phyloP scores from a whole-genome alignment of 352 stramenopile species.

The Phytophthora pini region DNA sequence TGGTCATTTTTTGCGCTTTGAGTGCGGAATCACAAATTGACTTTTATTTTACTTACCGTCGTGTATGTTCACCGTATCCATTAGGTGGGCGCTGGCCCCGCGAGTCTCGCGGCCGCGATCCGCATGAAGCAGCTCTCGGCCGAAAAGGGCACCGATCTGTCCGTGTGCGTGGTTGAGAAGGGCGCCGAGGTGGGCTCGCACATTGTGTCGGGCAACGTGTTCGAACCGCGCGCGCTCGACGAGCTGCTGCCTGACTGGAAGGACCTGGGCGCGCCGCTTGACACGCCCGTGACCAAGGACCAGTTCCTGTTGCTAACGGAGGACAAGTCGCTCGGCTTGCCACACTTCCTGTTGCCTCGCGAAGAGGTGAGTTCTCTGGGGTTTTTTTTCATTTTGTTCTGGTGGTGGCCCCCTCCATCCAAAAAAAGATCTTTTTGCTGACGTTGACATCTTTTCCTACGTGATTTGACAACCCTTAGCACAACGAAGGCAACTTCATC shows the following conservation, averaged over 20 bases:
- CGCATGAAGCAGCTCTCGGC: slow-evolving; percentile 97
- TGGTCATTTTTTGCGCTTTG: slow-evolving; percentile 16
- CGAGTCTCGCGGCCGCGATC: slow-evolving; percentile 97
- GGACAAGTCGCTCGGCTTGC: slow-evolving; percentile 85
- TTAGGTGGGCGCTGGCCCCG: slow-evolving; percentile 81
- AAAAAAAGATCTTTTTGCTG: slow-evolving; percentile 6
- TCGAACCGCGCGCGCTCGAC: slow-evolving; percentile 96
- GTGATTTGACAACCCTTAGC: slow-evolving; percentile 52
- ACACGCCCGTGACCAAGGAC: slow-evolving; percentile 95
- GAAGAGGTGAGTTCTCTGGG: slow-evolving; percentile 76
- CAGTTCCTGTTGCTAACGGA: slow-evolving; percentile 94
- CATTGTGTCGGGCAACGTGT: slow-evolving; percentile 98
- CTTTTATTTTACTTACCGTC: not conserved
- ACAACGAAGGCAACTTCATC: slow-evolving; percentile 99
- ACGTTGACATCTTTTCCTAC: slow-evolving; percentile 10
- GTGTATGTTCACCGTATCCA: too few relatives aligned
- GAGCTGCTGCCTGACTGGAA: slow-evolving; percentile 97
- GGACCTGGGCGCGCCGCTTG: slow-evolving; percentile 86
- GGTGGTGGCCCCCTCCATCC: not conserved
- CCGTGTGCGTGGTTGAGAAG: slow-evolving; percentile 96
- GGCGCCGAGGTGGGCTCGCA: slow-evolving; percentile 97
- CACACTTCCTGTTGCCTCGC: slow-evolving; percentile 93
- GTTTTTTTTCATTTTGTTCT: slow-evolving; percentile 1
- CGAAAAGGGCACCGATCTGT: slow-evolving; percentile 94
- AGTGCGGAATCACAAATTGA: slow-evolving; percentile 6